phyloP scores from a whole-genome alignment of 306 rosid species.

The Hylodesmum podocarpum region DNA sequence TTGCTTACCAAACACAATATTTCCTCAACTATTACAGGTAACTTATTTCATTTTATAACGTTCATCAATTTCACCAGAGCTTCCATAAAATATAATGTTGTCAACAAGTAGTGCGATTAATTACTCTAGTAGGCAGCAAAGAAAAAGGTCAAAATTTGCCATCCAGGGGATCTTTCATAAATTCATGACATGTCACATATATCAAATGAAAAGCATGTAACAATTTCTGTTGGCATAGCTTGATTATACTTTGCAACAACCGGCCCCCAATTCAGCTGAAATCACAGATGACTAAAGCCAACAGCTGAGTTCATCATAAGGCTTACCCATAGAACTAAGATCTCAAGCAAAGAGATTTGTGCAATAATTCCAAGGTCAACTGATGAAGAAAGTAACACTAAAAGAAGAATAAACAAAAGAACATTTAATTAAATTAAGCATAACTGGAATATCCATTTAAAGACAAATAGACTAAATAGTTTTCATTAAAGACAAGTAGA shows the following conservation, averaged over 20 bases:
- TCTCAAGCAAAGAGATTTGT: background rate
- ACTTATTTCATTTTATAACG: background rate
- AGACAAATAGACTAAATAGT: background rate
- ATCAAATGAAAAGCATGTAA: background rate
- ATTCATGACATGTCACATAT: too few species aligned
- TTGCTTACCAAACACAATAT: background rate
- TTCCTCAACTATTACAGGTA: background rate
- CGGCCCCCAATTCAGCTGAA: background rate
- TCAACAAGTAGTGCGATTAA: background rate
- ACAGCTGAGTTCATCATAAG: constrained; percentile 14
- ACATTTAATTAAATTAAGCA: background rate
- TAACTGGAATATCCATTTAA: background rate
- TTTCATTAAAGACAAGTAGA: background rate
- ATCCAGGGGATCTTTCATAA: background rate
- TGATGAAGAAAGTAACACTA: background rate
- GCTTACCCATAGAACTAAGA: background rate
- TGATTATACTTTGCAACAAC: constrained; percentile 1
- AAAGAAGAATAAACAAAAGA: background rate
- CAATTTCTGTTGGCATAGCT: background rate
- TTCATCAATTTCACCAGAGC: background rate
- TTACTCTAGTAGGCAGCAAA: background rate
- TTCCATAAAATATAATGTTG: background rate
- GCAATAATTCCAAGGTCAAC: background rate
- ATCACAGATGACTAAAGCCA: constrained; percentile 16
- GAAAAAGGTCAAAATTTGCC: background rate